Base-by-base conservation (phyloP, 331 rosid genomes). In the Pyracantha coccinea region DNA sequence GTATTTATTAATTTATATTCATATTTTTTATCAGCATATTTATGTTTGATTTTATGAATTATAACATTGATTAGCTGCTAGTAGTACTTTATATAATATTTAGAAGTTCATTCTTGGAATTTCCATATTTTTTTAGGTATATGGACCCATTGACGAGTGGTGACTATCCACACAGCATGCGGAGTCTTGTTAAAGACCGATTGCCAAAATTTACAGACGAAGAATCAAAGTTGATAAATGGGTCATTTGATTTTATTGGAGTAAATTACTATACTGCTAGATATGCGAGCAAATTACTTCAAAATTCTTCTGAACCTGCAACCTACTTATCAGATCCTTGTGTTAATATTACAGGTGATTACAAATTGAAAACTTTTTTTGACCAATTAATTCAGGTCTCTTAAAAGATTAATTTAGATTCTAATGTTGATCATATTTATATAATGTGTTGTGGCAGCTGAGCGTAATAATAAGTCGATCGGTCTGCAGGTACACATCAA, bases 161-260 rank as follows among this genome's bases (percentile, higher is more conserved):
- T 15, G 63, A 79, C 23, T 79, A 79, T 23, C 83, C 83, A 10
- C 13, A 28, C 2, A 47, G 7, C 38, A 79, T 79, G 83, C 68
- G 33, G 53, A 4, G 6, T 1, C 11, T 57, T 17, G 83, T 58
- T 9, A 23, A 58, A 12, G n/a, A 45, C 2, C 33, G 83, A 73
- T 44, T 79, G 1, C 83, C 83, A 17, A 66, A 45, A 7, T 79
- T 79, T 19, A 67, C 75, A 1, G 0, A 2, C 2, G 66, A 21
- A 31, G 60, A 79, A 66, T 35, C 41, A 3, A 5, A 20, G 31
- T 31, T 68, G 3, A 0, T 79, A 0, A 67, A 29, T 21, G 75
- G 75, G 1, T 73, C 83, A 2, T 29, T 55, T 7, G 83, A 79
- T 54, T 79, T 72, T 14, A 4, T 79, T 45, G 82, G 82, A 66